Evolutionary conservation across 768 basidiomycete species (phyloP).

Genomic region (Suillus weaverae): DNA sequence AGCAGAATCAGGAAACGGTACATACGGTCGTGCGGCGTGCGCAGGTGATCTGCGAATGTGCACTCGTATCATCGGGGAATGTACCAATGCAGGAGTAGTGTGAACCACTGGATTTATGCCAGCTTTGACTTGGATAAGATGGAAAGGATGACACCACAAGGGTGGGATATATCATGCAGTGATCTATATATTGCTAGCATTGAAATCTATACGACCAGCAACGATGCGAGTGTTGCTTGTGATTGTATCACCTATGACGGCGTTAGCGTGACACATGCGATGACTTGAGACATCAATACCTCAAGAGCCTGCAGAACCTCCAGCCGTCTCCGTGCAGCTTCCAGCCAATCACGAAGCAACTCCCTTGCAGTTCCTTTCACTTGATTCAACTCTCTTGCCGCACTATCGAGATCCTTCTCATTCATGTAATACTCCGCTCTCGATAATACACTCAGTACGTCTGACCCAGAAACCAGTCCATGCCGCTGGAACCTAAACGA

Average conservation of each 20-base stretch:
- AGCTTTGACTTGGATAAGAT: conserved; percentile 1
- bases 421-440: conserved; percentile 87
- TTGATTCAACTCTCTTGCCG: conserved; percentile 90
- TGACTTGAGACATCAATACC: conserved; percentile 38
- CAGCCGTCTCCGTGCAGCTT: conserved; percentile 81
- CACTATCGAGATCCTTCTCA: conserved; percentile 84
- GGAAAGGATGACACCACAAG: conserved; percentile 11
- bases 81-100: background rate
- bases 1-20: conserved; percentile 43
- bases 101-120: background rate
- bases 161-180: conserved; percentile 19
- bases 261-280: conserved; percentile 15
- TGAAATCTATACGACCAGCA: conserved; percentile 63
- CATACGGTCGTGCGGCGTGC: conserved; percentile 81
- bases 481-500: conserved; percentile 76
- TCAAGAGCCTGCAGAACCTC: conserved; percentile 93
- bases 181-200: conserved; percentile 19
- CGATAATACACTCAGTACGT: conserved; percentile 84
- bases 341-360: conserved; percentile 84
- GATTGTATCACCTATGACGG: conserved; percentile 68
- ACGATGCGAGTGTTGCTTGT: conserved; percentile 80
- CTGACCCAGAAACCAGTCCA: conserved; percentile 68
- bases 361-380: conserved; percentile 77
- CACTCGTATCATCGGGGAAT: conserved; percentile 39
- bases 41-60: conserved; percentile 87